Base-by-base conservation (phyloP, 345 rosid genomes). In the Ceriops zippeliana region DNA sequence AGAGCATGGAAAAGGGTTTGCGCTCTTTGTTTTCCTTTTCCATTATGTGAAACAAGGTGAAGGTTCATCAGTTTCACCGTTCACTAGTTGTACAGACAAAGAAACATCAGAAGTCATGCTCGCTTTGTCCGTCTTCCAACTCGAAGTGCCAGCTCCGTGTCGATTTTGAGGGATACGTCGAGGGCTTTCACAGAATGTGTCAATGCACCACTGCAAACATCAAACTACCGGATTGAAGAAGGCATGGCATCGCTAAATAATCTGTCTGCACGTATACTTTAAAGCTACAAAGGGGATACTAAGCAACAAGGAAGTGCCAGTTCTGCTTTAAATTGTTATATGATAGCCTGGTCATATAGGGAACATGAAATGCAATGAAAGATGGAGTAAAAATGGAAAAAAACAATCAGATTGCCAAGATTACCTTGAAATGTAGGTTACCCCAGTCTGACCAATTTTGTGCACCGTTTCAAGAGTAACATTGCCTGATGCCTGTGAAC, bases 181-280 rank as follows among this genome's bases (percentile, higher is more conserved):
- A 95, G 86, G 1, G 97, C 98, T 80, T 84, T 89, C 0, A 95
- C 98, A 7, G 97, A 95, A 82, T 95, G 97, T 1, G 99, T 95
- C 64, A 95, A 73, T 21, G 96, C 97, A 7, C 97, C 99, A 21
- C 98, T 95, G 86, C 81, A 81, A 79, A 68, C 35, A 69, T 53
- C 30, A 60, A 69, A 32, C 22, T 34, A 37, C 21, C 57, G 19
- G 15, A 22, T 60, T 31, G 26, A 52, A 52, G 19, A 56, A 62
- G 37, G 52, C 6, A 1, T 57, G 32, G 37, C 37, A 30, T 26
- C 16, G n/a, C 8, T 61, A 24, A 21, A 4, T 20, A 47, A 22
- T 28, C 28, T 5, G 2, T 21, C 47, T 65, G 22, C 27, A 6
- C 28, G 27, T 52, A 60, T 13, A 59, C 21, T 60, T 72, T 24